Conservation (phyloP, 192 early-diverging fungal genomes). For the Endogone sp. region DNA sequence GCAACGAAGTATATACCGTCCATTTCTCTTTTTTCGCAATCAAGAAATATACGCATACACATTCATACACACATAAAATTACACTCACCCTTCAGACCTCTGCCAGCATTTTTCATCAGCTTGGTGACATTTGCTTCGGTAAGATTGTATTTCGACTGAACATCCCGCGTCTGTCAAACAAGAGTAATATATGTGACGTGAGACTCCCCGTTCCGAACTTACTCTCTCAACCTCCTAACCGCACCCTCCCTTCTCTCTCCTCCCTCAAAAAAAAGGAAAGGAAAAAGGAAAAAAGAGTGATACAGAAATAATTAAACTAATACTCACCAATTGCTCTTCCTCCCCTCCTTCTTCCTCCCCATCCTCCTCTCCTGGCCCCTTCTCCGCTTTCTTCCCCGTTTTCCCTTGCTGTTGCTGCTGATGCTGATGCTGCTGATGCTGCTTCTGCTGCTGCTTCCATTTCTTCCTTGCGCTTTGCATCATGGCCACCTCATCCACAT, state of each 20-base stretch:
- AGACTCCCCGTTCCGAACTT: too few species aligned
- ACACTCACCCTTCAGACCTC: slow-evolving; percentile 18
- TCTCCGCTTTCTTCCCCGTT: slow-evolving; percentile 18
- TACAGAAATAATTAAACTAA: neutral
- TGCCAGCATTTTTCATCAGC: slow-evolving; percentile 42
- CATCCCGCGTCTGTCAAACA: slow-evolving; percentile 37
- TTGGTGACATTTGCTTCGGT: slow-evolving; percentile 45
- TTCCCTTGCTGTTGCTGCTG: slow-evolving; percentile 13
- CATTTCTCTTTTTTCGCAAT: neutral
- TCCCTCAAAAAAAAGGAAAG: slow-evolving; percentile 13
- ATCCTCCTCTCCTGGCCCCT: slow-evolving; percentile 3
- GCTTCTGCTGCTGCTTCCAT: neutral
- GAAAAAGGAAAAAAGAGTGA: neutral
- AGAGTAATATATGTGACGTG: neutral
- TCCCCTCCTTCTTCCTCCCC: slow-evolving; percentile 19
- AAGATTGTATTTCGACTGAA: slow-evolving; percentile 51
- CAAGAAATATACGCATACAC: too few species aligned
- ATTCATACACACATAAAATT: too few species aligned
- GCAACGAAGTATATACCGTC: too few species aligned
- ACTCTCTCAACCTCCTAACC: too few species aligned
- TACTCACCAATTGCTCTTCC: slow-evolving; percentile 40
- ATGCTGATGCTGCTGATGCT: neutral
- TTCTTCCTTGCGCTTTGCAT: slow-evolving; percentile 9
- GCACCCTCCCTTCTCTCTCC: slow-evolving; percentile 11
- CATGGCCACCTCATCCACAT: slow-evolving; percentile 42